Evolutionary conservation across 192 early-diverging fungal genomes (phyloP).

Genomic region (Coemansia sp.): DNA sequence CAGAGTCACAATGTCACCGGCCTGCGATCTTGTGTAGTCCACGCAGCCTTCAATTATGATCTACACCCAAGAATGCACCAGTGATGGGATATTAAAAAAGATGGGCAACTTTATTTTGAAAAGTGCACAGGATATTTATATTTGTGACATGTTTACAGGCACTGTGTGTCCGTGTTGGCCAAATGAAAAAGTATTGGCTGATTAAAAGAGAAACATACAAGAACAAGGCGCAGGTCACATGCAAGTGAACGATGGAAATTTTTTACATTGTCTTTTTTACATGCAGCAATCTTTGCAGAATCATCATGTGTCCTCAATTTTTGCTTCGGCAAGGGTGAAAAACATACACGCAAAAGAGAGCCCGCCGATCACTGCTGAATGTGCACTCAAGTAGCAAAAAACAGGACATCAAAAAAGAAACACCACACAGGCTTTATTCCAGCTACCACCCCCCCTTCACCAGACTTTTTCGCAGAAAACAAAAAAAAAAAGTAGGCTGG

Average conservation of each 20-base stretch:
- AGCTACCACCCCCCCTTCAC: not conserved
- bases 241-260: constrained; percentile 1
- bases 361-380: not conserved
- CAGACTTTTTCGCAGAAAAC: not conserved
- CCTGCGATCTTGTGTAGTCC: constrained; percentile 76
- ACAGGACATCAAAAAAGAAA: not conserved
- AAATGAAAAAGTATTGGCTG: not conserved
- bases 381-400: not conserved
- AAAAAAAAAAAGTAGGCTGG: constrained; percentile 3
- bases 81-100: not conserved
- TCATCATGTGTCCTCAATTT: not conserved
- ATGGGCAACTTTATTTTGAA: not conserved
- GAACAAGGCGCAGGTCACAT: constrained; percentile 5
- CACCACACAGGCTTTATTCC: not conserved
- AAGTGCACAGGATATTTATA: not conserved
- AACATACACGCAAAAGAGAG: constrained; percentile 7
- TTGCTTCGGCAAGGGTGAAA: not conserved
- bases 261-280: not conserved
- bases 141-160: not conserved
- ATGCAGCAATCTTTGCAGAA: not conserved
- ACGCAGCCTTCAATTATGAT: constrained; percentile 81
- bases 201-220: constrained; percentile 1
- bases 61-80: constrained; percentile 15
- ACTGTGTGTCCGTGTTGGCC: not conserved
- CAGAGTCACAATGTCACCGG: constrained; percentile 76